Conservation (phyloP, 768 basidiomycete species). For the Strobilomyces echinocephalus region DNA sequence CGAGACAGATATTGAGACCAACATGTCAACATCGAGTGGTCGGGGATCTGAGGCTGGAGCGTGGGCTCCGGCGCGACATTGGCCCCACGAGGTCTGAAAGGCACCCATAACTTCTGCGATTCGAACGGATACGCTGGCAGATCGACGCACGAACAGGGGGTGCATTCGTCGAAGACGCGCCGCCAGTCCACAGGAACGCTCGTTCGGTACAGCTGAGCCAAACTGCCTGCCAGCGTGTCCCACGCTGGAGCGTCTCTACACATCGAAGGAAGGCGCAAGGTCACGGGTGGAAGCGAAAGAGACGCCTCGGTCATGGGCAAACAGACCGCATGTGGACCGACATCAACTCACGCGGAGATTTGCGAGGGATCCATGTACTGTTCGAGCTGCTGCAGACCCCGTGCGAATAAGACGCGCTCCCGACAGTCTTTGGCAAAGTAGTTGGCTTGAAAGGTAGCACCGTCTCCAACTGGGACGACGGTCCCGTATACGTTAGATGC, state of each 20-base stretch:
- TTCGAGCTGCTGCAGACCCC: slow-evolving; percentile 43
- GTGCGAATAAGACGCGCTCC: slow-evolving; percentile 51
- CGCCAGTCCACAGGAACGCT: slow-evolving; percentile 49
- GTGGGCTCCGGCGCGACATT: background rate
- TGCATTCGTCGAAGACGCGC: slow-evolving; percentile 44
- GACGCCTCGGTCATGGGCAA: slow-evolving; percentile 51
- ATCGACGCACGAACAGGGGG: slow-evolving; percentile 39
- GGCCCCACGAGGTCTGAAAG: slow-evolving; percentile 32
- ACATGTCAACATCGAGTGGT: slow-evolving; percentile 35
- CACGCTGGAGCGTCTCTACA: slow-evolving; percentile 41
- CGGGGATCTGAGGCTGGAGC: slow-evolving; percentile 8
- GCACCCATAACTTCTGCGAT: slow-evolving; percentile 52
- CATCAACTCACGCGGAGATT: slow-evolving; percentile 55
- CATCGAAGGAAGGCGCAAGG: slow-evolving; percentile 47
- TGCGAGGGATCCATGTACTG: slow-evolving; percentile 22
- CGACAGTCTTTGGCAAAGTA: slow-evolving; percentile 60
- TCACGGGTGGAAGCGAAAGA: slow-evolving; percentile 26
- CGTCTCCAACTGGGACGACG: slow-evolving; percentile 50
- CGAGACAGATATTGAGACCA: slow-evolving; percentile 42
- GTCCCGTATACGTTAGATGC: slow-evolving; percentile 58
- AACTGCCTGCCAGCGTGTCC: slow-evolving; percentile 40
- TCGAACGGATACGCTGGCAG: slow-evolving; percentile 65
- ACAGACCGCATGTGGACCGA: slow-evolving; percentile 57
- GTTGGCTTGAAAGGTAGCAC: slow-evolving; percentile 39
- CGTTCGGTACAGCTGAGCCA: slow-evolving; percentile 47